phyloP scores from a whole-genome alignment of 2,329 filamentous ascomycete species.

The Bipolaris oryzae region DNA sequence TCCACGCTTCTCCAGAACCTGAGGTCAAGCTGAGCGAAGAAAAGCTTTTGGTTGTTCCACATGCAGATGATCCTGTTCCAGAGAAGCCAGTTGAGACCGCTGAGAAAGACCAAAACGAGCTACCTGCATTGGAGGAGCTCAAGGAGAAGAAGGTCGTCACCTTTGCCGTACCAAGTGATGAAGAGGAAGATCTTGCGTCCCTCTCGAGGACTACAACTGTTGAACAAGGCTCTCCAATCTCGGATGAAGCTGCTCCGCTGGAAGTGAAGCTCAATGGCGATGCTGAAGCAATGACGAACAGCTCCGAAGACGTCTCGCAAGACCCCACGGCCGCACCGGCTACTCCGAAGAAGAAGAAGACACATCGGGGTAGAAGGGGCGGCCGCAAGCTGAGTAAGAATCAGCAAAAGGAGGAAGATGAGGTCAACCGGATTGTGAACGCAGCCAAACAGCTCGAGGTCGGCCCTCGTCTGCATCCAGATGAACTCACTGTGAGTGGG shows the following conservation, averaged over 20 bases:
- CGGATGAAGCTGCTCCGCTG: constrained; percentile 19
- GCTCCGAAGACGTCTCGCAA: constrained; percentile 27
- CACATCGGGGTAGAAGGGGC: constrained; percentile 56
- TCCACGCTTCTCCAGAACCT: constrained; percentile 12
- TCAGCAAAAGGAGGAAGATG: constrained; percentile 44
- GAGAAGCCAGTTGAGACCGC: constrained; percentile 7
- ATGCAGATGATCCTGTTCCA: constrained; percentile 9
- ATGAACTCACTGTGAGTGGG: constrained; percentile 49
- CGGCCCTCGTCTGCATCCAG: constrained; percentile 44
- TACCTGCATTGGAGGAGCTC: constrained; percentile 20
- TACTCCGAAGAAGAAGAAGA: constrained; percentile 57
- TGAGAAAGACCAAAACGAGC: constrained; percentile 13
- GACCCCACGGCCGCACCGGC: constrained; percentile 27
- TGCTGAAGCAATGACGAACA: constrained; percentile 13
- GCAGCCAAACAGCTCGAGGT: constrained; percentile 48
- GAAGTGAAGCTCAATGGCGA: constrained; percentile 14
- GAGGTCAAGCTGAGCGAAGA: constrained; percentile 10
- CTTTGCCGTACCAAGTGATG: constrained; percentile 40
- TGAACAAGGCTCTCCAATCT: constrained; percentile 31
- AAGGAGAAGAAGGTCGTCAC: constrained; percentile 45
- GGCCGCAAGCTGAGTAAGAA: constrained; percentile 55
- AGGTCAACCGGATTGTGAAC: constrained; percentile 48
- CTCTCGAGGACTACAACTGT: constrained; percentile 44
- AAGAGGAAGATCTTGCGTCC: constrained; percentile 42
- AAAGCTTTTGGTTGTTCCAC: constrained; percentile 1